phyloP scores from a whole-genome alignment of 331 rosid genomes.

The Cydonia oblonga region DNA sequence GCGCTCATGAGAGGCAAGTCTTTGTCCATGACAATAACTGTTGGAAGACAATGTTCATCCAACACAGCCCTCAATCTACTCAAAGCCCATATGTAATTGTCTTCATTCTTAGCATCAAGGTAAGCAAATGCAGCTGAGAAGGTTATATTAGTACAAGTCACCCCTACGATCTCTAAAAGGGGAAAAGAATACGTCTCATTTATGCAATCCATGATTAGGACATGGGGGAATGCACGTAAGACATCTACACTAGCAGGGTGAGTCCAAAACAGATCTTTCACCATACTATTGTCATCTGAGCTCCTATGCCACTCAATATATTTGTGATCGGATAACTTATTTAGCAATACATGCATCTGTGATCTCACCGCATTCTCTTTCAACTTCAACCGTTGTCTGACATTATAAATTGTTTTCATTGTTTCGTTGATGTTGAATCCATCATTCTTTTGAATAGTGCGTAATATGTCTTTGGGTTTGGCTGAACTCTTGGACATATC shows the following conservation, averaged over 20 bases:
- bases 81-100: background rate
- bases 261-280: background rate
- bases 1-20: slow-evolving; percentile 1
- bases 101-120: background rate
- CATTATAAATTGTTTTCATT: background rate
- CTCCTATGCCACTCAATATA: background rate
- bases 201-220: background rate
- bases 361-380: background rate
- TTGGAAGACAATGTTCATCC: background rate
- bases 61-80: background rate
- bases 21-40: background rate
- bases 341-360: background rate
- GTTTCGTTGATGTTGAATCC: background rate
- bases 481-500: background rate
- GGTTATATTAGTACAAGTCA: background rate
- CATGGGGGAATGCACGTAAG: background rate
- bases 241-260: background rate
- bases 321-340: background rate
- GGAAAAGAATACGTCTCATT: background rate
- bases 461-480: background rate
- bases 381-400: background rate
- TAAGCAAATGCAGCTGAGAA: background rate
- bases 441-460: background rate
- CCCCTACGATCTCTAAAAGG: background rate
- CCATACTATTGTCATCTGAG: background rate